phyloP scores from a whole-genome alignment of 192 early-diverging fungal genomes.

The Podila epigama region DNA sequence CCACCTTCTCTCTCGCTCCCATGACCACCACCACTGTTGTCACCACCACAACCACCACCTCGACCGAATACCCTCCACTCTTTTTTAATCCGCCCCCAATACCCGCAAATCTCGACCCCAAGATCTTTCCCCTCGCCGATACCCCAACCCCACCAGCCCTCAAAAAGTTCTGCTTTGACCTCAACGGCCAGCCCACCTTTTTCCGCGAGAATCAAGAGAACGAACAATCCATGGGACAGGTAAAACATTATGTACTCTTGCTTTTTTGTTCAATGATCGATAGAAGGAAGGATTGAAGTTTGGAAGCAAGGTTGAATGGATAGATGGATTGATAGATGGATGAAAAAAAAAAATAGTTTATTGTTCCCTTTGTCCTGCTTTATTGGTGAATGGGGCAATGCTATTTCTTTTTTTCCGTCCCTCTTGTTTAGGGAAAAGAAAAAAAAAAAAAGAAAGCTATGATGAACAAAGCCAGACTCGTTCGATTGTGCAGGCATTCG shows the following conservation, averaged over 20 bases:
- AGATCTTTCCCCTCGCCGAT: slow-evolving; percentile 76
- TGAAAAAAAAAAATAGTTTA: no score
- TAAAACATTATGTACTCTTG: no score
- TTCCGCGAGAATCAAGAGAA: slow-evolving; percentile 67
- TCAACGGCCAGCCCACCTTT: slow-evolving; percentile 75
- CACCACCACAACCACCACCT: slow-evolving; percentile 83
- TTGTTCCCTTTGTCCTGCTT: no score
- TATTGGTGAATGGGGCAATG: no score
- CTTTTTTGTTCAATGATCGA: no score
- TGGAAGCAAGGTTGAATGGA: no score
- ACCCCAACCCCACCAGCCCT: slow-evolving; percentile 79
- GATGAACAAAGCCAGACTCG: not conserved
- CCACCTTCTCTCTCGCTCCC: slow-evolving; percentile 60
- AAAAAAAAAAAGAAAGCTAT: not conserved
- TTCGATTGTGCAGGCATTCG: not conserved
- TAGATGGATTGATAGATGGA: no score
- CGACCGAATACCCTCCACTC: slow-evolving; percentile 81
- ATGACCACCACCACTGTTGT: slow-evolving; percentile 76
- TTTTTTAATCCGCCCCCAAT: slow-evolving; percentile 64
- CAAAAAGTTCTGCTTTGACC: slow-evolving; percentile 82
- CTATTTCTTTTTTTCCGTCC: not conserved
- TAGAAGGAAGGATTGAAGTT: no score
- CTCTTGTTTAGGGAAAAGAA: no score
- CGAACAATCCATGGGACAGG: slow-evolving; percentile 55
- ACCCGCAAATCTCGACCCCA: slow-evolving; percentile 62